These are phyloP conservation scores for Corymbia calophylla DNA, from an alignment of 441 rosid genomes.

Conservation along the genomic window DNA sequence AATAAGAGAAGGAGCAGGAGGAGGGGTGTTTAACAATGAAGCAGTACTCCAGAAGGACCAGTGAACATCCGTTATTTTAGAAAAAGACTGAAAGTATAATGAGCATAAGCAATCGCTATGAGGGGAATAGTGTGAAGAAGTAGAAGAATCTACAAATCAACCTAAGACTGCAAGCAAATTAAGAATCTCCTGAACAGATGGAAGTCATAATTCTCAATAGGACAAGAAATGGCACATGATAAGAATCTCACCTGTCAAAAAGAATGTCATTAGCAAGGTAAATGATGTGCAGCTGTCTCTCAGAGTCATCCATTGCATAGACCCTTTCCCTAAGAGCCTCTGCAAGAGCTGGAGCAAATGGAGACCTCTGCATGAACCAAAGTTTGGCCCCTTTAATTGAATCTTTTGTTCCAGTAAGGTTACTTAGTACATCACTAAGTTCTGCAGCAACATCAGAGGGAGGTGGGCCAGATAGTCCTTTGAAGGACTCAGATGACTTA, in stretches of 20 bases:
- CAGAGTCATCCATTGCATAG: conserved; percentile 76
- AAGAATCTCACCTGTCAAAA: conserved; percentile 68
- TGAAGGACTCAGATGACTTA: conserved; percentile 49
- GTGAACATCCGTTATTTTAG: neutral
- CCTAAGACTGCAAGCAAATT: neutral
- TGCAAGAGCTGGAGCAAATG: conserved; percentile 89
- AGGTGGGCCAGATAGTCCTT: conserved; percentile 75
- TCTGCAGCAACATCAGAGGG: conserved; percentile 87
- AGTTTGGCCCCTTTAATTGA: conserved; percentile 95
- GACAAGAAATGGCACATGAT: neutral
- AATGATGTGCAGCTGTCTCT: conserved; percentile 86
- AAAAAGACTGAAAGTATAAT: neutral
- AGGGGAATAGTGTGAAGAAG: neutral
- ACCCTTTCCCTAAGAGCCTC: conserved; percentile 86
- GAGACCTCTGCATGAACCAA: conserved; percentile 98
- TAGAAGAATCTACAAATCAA: neutral
- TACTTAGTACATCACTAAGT: conserved; percentile 58
- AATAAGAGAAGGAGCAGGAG: neutral
- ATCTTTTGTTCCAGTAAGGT: conserved; percentile 92
- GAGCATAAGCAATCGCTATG: neutral
- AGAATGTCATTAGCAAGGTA: conserved; percentile 96
- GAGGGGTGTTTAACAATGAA: neutral
- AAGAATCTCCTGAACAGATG: neutral
- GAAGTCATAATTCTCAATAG: neutral
- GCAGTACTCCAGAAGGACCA: neutral